A percentile compares a stretch with the other conserved stretches of the same genome.
Evolutionary conservation across 2,329 filamentous ascomycete species (phyloP).

Genomic region (Orbilia quercus): DNA sequence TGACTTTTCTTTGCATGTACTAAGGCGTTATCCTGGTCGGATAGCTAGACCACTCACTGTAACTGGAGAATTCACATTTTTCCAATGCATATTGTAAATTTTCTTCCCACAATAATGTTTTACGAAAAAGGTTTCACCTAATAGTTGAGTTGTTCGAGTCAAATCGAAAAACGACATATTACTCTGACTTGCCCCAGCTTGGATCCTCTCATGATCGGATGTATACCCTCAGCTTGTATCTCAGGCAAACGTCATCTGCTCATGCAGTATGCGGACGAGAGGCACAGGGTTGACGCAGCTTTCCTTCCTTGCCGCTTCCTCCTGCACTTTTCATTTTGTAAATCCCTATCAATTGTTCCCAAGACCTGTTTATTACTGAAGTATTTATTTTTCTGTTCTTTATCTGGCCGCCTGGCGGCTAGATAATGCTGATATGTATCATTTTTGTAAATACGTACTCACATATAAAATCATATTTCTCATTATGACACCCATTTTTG

Average conservation of each 20-base stretch:
- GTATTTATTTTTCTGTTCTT: background rate
- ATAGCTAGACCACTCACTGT: constrained; percentile 23
- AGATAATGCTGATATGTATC: constrained; percentile 37
- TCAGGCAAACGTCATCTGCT: constrained; percentile 31
- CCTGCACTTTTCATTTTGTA: constrained; percentile 20
- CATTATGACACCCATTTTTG: constrained; percentile 21
- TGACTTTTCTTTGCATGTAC: constrained; percentile 50
- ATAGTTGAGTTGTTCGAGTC: background rate
- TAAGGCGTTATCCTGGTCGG: constrained; percentile 46
- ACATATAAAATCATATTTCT: background rate
- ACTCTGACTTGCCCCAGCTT: constrained; percentile 5
- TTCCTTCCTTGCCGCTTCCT: constrained; percentile 4
- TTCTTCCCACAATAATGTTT: background rate
- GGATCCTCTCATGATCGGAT: background rate
- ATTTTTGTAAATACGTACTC: constrained; percentile 1
- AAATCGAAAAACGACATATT: background rate
- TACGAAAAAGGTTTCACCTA: constrained; percentile 17
- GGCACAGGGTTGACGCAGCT: constrained; percentile 32
- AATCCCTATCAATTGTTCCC: constrained; percentile 29
- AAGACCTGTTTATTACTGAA: background rate
- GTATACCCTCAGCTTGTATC: constrained; percentile 10
- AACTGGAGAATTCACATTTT: constrained; percentile 26
- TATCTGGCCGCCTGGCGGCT: constrained; percentile 49
- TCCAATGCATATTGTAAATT: constrained; percentile 11
- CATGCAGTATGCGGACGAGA: constrained; percentile 25